Conservation (phyloP, 352 stramenopile genomes). For the Globisporangium nunn region DNA sequence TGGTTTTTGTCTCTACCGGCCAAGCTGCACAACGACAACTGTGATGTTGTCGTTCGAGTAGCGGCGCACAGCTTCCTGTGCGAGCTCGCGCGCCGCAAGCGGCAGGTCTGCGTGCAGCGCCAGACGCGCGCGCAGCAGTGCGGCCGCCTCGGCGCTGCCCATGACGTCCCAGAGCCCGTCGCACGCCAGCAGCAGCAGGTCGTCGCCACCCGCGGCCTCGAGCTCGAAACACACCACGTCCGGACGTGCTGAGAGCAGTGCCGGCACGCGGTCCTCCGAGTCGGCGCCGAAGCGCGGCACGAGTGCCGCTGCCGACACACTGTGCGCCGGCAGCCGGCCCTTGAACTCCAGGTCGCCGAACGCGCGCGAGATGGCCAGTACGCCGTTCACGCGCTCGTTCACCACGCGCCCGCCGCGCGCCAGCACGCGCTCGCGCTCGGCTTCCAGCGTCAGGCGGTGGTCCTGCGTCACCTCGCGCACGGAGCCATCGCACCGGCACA, state of each 20-base stretch:
- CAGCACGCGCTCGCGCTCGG: conserved; percentile 49
- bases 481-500: conserved; percentile 31
- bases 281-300: conserved; percentile 8
- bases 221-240: conserved; percentile 39
- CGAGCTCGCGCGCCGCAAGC: conserved; percentile 59
- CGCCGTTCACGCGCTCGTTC: conserved; percentile 80
- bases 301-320: conserved; percentile 2
- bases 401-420: conserved; percentile 53
- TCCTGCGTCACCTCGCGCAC: conserved; percentile 53
- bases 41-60: conserved; percentile 83
- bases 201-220: conserved; percentile 24
- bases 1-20: not conserved
- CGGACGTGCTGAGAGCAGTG: conserved; percentile 43
- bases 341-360: conserved; percentile 87
- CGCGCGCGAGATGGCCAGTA: conserved; percentile 79
- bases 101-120: conserved; percentile 44
- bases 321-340: conserved; percentile 19
- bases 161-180: conserved; percentile 85
- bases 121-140: conserved; percentile 46
- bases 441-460: conserved; percentile 43
- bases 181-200: conserved; percentile 72
- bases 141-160: conserved; percentile 49
- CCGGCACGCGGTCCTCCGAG: conserved; percentile 46
- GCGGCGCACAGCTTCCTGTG: conserved; percentile 58
- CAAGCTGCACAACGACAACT: conserved; percentile 29